Evolutionary conservation across 768 basidiomycete species (phyloP).

Genomic region (Auricularia sp.): DNA sequence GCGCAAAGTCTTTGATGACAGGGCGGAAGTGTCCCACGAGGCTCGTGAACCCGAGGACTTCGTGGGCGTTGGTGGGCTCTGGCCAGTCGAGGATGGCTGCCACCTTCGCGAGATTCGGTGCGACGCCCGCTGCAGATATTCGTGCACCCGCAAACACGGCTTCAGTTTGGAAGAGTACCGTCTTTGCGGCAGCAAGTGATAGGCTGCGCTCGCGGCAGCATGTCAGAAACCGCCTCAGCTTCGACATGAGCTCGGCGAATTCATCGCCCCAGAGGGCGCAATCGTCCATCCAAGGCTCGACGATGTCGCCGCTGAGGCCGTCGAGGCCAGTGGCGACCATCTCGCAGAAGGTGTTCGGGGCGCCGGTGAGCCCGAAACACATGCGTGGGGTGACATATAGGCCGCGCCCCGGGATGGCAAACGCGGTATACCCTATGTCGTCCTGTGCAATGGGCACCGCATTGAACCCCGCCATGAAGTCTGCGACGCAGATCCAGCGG

Average conservation of each 20-base stretch:
- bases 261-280: neutral
- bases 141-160: conserved; percentile 27
- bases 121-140: conserved; percentile 25
- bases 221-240: conserved; percentile 19
- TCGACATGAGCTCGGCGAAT: conserved; percentile 21
- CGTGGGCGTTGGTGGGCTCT: conserved; percentile 18
- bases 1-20: conserved; percentile 26
- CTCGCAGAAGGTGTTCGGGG: conserved; percentile 26
- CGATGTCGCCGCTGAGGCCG: neutral
- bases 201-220: conserved; percentile 20
- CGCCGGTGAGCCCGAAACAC: conserved; percentile 34
- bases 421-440: conserved; percentile 18
- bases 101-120: conserved; percentile 17
- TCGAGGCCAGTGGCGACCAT: neutral
- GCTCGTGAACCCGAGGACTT: conserved; percentile 27
- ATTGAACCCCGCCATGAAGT: conserved; percentile 23
- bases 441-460: conserved; percentile 12
- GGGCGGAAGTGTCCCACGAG: conserved; percentile 26
- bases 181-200: conserved; percentile 30
- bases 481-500: too few species aligned
- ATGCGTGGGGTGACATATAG: conserved; percentile 27
- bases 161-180: conserved; percentile 27
- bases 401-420: conserved; percentile 30
- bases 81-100: conserved; percentile 25
- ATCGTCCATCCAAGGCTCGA: conserved; percentile 14